Evolutionary conservation across 2,329 filamentous ascomycete species (phyloP), one percentile per base, ranked within the genome.

Genomic region (Penicillium sp.): DNA sequence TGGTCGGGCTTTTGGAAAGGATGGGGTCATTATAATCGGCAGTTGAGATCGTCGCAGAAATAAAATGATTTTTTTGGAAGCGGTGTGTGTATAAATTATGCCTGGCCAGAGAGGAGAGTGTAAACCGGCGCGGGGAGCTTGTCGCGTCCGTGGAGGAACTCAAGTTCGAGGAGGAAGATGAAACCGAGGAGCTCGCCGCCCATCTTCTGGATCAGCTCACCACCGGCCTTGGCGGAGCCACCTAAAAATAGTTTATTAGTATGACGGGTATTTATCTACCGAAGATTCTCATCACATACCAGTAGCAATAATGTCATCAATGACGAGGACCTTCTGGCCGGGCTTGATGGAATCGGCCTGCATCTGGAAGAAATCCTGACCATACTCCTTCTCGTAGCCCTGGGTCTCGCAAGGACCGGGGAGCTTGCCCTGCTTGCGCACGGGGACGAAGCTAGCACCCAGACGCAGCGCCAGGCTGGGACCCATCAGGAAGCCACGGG

Each of bases 231-330:
- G 56, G 94, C 94, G 64, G 92, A 96, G 68, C 94, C 94, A 78
- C 93, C 93, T 96, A 27, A 54, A 35, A 51, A 48, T 55, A 41
- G 23, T 15, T 12, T 31, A 62, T 59, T 41, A 38, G 46, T 49
- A n/a, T 29, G 10, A 40, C 48, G 31, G 31, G 17, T 51, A 45
- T 12, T 12, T 31, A 31, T 38, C 13, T 31, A 17, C 38, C 13
- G 19, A 31, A 19, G 21, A 37, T 25, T 41, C 50, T 46, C 49
- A 31, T 42, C 40, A 57, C 88, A 76, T 82, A 96, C 93, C 93
- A 64, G 94, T 99, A 57, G 94, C 94, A 80, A 99, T 97, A 72
- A 99, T 96, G 75, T 99, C 94, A 77, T 99, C 94, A 33, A 99
- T 92, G 65, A 99, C 84, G 62, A 99, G 81, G 57, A 96, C 93